Percentiles rank a stretch among this genome's conserved stretches.
Evolutionary conservation across 306 rosid genomes (phyloP).

Genomic region (Pyrus communis): DNA sequence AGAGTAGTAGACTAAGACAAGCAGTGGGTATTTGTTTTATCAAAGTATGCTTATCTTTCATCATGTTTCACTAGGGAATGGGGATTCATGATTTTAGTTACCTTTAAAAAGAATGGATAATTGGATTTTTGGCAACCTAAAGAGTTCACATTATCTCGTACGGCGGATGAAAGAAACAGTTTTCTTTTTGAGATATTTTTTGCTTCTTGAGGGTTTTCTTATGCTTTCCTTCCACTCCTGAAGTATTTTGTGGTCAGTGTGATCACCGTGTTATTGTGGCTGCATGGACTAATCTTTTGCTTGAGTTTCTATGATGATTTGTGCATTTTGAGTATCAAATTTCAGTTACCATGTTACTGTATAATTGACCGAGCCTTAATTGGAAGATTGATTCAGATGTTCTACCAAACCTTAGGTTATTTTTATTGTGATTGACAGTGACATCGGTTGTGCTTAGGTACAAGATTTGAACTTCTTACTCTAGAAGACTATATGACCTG

Average conservation of each 20-base stretch:
- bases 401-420: background rate
- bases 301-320: background rate
- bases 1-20: background rate
- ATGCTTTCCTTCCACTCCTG: background rate
- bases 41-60: background rate
- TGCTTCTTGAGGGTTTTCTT: background rate
- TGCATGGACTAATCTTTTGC: background rate
- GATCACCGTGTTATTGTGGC: background rate
- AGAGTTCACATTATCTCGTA: background rate
- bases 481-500: background rate
- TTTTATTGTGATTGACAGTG: background rate
- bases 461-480: background rate
- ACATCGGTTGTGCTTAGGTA: background rate
- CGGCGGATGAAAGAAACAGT: background rate
- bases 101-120: background rate
- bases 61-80: background rate
- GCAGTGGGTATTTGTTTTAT: background rate
- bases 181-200: background rate
- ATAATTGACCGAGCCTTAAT: background rate
- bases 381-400: background rate
- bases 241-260: background rate
- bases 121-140: background rate
- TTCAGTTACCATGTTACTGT: background rate
- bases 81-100: background rate
- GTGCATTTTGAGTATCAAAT: background rate